Conservation (phyloP, 2,329 filamentous ascomycete species). For the Verruconis gallopava region DNA sequence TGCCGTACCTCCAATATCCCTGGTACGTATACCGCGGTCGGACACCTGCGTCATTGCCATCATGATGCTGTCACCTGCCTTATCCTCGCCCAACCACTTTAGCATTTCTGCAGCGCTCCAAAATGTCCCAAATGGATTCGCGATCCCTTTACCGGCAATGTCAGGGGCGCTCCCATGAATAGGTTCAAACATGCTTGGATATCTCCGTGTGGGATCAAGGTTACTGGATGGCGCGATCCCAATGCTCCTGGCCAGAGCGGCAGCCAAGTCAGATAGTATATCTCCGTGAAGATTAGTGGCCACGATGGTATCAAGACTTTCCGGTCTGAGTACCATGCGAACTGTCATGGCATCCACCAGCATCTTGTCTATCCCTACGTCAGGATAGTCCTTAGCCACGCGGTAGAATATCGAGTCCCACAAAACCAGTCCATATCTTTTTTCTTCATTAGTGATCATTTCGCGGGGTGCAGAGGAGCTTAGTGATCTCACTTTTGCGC, state of each 20-base stretch:
- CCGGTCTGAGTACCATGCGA: constrained; percentile 33
- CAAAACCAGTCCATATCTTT: constrained; percentile 30
- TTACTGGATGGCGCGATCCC: constrained; percentile 57
- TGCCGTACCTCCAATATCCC: constrained; percentile 38
- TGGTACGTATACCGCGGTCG: constrained; percentile 38
- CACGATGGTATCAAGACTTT: constrained; percentile 34
- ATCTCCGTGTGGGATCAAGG: constrained; percentile 46
- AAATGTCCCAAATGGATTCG: constrained; percentile 53
- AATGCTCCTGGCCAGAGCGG: constrained; percentile 53
- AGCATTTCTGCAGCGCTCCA: constrained; percentile 61
- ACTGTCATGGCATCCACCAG: constrained; percentile 38
- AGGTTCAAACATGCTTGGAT: constrained; percentile 51
- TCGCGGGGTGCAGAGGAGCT: too few species aligned
- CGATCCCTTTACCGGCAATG: constrained; percentile 49
- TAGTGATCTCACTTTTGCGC: constrained; percentile 36
- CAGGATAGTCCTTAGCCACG: constrained; percentile 32
- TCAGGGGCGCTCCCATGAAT: constrained; percentile 53
- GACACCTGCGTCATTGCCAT: constrained; percentile 41
- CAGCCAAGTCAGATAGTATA: constrained; percentile 54
- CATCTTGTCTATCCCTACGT: constrained; percentile 36
- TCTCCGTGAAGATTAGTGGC: constrained; percentile 42
- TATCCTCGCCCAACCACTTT: constrained; percentile 46
- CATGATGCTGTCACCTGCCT: constrained; percentile 45
- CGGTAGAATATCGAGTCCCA: constrained; percentile 36
- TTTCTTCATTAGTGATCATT: too few species aligned